Evolutionary conservation across 1,284 basidiomycete genomes (phyloP), one percentile per base, ranked within the genome.

Genomic region (Sanghuangporus baumii): DNA sequence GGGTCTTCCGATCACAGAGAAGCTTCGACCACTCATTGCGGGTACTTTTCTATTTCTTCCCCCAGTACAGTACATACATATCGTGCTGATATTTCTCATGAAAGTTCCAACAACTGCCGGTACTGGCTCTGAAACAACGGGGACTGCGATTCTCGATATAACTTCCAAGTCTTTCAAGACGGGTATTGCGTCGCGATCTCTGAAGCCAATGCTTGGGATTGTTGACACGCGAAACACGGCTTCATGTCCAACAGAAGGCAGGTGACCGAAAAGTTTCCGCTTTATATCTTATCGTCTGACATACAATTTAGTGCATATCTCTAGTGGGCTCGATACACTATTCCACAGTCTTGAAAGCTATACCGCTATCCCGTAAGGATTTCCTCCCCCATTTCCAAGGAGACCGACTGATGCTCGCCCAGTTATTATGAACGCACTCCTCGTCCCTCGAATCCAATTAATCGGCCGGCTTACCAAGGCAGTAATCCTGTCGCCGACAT

Each of bases 61-160:
- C 38, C 36, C 40, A 23, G 40, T n/a, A 58, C 23, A 47, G 12
- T 18, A 23, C 4, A 52, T 18, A 23, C 4, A 52, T 40, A 41
- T 41, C 41, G 18, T 34, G 18, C 38, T 16, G 38, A 40, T 18
- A 40, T 52, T 50, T 11, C 14, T 14, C 43, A 18, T 47, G 52
- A 9, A 65, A 86, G 85, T 98, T 23, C 95, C 95, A 9, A 98
- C 96, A 2, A 98, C 96, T 6, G 96, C 96, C 47, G 95, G 96
- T 58, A 98, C 96, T n/a, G 96, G 95, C 12, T 94, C 93, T 2
- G 94, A 98, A 75, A 98, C 96, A 0, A 98, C 96, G 2, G 96
- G 96, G n/a, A 93, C 96, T 1, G 94, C 96, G 14, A 98, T 98
- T 69, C 85, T 97, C 56, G 96, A 98, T 73, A 91, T 95, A 64